Base-by-base conservation (phyloP, 169 alveolate genomes). In the Cryptosporidium canis region DNA sequence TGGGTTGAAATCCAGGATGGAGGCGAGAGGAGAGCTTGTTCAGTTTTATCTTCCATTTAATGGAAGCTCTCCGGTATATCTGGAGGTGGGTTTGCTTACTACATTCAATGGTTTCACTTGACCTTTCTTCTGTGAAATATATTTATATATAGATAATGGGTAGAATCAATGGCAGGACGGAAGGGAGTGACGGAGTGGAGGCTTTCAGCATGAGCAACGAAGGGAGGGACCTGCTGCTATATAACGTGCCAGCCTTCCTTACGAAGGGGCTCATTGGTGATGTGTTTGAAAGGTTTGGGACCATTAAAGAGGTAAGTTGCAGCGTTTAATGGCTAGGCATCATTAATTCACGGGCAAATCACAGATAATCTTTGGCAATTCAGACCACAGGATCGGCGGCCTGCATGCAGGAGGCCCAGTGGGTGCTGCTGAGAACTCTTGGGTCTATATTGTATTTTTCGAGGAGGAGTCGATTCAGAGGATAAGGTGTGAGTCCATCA, bases 221-320 rank as follows among this genome's bases (percentile, higher is more conserved):
- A 37, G 44, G 39, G 29, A 70, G 27, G 21, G 27, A 67, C 12
- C 9, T 77, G 4, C 31, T 77, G n/a, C 44, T 77, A 8, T 77
- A 43, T 44, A 33, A 63, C 14, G 58, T 77, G 18, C 87, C 87
- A 14, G 6, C 5, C 9, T 44, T 14, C 5, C 45, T 77, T 41
- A 77, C 51, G 16, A 55, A 61, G 18, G 44, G 37, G 6, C 27
- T n/a, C 3, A 31, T 77, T 14, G 44, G 31, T 39, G 35, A 43
- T 14, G 16, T 77, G 9, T 77, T 77, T 77, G 66, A 39, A 21
- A 37, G 16, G 24, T 77, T 58, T 61, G 87, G 87, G 1, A 24
- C 45, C 0, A 77, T 77, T 77, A 61, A 77, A 45, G 72, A 77
- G 66, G 87, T 77, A 56, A 44, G 87, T 53, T 77, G 3, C 37